Percentiles rank a stretch among this genome's conserved stretches.
phyloP scores from a whole-genome alignment of 495 filamentous ascomycete genomes.

The Aspergillus incahuasiensis region DNA sequence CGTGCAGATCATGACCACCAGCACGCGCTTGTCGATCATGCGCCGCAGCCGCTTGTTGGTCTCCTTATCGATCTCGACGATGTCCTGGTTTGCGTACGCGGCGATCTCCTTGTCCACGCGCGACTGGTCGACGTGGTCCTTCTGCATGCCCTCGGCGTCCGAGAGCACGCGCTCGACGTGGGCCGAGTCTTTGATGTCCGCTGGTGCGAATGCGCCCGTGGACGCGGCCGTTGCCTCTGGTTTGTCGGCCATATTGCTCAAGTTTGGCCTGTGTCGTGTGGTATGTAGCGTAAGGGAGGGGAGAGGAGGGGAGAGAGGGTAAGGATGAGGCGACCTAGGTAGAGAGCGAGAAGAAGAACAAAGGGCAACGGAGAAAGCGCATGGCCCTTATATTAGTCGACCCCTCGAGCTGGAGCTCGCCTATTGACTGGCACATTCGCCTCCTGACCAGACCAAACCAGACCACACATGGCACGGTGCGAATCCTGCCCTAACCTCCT shows the following conservation, averaged over 20 bases:
- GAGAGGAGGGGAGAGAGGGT: background rate
- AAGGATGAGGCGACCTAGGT: no score
- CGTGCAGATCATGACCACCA: conserved; percentile 45
- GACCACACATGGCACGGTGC: no score
- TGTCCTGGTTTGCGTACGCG: conserved; percentile 51
- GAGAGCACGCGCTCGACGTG: conserved; percentile 47
- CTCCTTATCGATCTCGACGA: conserved; percentile 48
- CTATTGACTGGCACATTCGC: background rate
- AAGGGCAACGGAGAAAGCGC: no score
- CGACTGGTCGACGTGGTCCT: conserved; percentile 47
- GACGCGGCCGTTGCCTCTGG: background rate
- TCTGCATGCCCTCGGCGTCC: conserved; percentile 33
- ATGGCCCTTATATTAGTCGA: no score
- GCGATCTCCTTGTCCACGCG: conserved; percentile 61
- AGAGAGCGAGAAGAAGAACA: no score
- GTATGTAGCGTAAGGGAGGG: background rate
- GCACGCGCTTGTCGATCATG: conserved; percentile 52
- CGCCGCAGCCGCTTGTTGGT: conserved; percentile 47
- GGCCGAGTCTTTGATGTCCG: conserved; percentile 32
- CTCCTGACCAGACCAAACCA: no score
- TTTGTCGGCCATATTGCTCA: background rate
- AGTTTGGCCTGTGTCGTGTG: no score
- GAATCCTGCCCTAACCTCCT: no score
- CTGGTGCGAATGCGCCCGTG: no score
- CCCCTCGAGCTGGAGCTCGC: no score